phyloP scores from a whole-genome alignment of 2,329 filamentous ascomycete genomes.

The Botryotinia globosa region DNA sequence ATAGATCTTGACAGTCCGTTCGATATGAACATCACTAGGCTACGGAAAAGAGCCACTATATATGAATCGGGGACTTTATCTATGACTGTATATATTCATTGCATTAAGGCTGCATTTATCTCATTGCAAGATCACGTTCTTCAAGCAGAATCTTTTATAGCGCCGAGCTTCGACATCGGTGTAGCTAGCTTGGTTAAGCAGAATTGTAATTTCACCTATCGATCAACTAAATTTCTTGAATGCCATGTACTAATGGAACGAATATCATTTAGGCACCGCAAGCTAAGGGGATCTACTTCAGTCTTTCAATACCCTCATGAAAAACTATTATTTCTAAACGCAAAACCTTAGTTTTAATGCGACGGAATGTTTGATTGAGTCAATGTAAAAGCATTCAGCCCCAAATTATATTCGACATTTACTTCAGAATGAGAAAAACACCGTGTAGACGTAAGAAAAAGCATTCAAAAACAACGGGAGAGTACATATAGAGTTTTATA shows the following conservation, averaged over 20 bases:
- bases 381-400: not conserved
- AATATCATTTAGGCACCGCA: not conserved
- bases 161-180: not conserved
- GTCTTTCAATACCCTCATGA: not conserved
- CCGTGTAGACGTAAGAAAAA: not conserved
- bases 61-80: not conserved
- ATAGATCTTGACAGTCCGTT: too few relatives aligned
- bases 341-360: not conserved
- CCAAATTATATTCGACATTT: not conserved
- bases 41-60: not conserved
- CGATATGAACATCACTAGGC: accelerated
- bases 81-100: not conserved
- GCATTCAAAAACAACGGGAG: not conserved
- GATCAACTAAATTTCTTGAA: not conserved
- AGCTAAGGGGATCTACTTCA: not conserved
- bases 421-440: not conserved
- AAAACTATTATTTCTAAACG: not conserved
- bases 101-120: not conserved
- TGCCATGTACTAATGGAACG: not conserved
- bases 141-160: not conserved
- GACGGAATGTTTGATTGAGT: not conserved
- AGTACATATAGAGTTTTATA: not conserved
- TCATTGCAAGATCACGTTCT: not conserved
- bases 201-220: not conserved
- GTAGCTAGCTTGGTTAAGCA: not conserved